Evolutionary conservation across 257 asterid species (phyloP).

Genomic region (Ehretia macrophylla): DNA sequence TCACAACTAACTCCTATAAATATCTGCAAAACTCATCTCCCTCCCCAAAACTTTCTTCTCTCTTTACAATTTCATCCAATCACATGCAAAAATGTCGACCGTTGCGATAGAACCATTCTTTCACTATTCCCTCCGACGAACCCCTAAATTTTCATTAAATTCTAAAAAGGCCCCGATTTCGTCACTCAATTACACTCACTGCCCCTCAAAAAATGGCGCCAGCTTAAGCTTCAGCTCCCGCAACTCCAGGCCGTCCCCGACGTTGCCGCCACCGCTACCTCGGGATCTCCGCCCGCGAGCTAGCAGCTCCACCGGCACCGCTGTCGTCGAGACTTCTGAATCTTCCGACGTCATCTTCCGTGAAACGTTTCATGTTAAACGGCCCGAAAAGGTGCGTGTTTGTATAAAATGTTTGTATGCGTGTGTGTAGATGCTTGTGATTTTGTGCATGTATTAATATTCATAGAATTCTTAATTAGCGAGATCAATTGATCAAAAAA

Average conservation of each 20-base stretch:
- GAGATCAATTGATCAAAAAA: not conserved
- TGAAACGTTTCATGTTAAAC: slow-evolving; percentile 43
- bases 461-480: not conserved
- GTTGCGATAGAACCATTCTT: slow-evolving; percentile 36
- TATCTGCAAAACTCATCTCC: not conserved
- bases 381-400: slow-evolving; percentile 19
- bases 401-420: not conserved
- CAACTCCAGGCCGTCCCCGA: slow-evolving; percentile 1
- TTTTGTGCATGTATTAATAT: not conserved
- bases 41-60: not conserved
- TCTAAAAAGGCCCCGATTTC: slow-evolving; percentile 21
- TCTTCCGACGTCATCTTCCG: slow-evolving; percentile 32
- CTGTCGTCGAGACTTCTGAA: slow-evolving; percentile 43
- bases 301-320: slow-evolving; percentile 40
- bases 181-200: slow-evolving; percentile 28
- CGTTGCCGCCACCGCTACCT: not conserved
- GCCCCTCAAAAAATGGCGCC: slow-evolving; percentile 20
- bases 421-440: not conserved
- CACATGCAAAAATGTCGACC: slow-evolving; percentile 38
- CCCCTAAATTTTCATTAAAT: slow-evolving; percentile 18
- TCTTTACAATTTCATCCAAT: not conserved
- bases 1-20: not conserved
- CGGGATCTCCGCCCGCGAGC: slow-evolving; percentile 20
- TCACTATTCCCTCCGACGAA: slow-evolving; percentile 24
- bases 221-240: slow-evolving; percentile 25